Evolutionary conservation across 176 grass and related monocot species (phyloP), one percentile per base, ranked within the genome.

Genomic region (Phoenix dactylifera): DNA sequence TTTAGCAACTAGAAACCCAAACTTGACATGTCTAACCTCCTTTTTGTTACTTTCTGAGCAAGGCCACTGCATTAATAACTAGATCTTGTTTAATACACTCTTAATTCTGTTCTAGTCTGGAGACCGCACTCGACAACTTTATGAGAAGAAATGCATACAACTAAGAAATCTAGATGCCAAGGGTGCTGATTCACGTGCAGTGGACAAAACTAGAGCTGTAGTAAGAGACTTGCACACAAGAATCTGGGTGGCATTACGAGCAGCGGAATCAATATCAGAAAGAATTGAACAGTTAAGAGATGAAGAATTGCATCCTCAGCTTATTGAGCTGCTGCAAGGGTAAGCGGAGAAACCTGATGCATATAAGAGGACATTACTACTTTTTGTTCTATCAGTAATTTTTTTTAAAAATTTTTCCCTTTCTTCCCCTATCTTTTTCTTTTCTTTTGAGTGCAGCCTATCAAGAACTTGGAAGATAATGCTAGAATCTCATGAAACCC

Each of bases 171-270:
- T 87, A 66, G 83, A 95, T 2, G 77, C 87, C 20, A 90, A 79
- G 81, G 77, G 86, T 77, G 75, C 83, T 22, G 83, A 81, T 30
- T 65, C 85, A 18, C 71, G 63, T 12, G 72, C 57, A 2, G 73
- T 82, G 58, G 91, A 95, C 73, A 95, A 90, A 74, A 90, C 77
- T 4, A 82, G 83, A 70, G 82, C 76, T 18, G 77, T 59, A 24
- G 87, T 88, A 39, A 81, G 86, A 77, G 92, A 97, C 53, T 63
- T 97, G 66, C 85, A 97, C 60, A 85, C 92, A 49, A 81, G 83
- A 76, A 97, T 97, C 57, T 84, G 84, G 83, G 92, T 97, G 54
- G 89, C 87, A 48, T 78, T 97, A 55, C 72, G 92, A n/a, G 78
- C 92, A 25, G 83, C 82, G 1, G 92, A 88, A 64, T 85, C 92